phyloP scores from a whole-genome alignment of 2,329 filamentous ascomycete genomes.

The Atkinsonella hypoxylon region DNA sequence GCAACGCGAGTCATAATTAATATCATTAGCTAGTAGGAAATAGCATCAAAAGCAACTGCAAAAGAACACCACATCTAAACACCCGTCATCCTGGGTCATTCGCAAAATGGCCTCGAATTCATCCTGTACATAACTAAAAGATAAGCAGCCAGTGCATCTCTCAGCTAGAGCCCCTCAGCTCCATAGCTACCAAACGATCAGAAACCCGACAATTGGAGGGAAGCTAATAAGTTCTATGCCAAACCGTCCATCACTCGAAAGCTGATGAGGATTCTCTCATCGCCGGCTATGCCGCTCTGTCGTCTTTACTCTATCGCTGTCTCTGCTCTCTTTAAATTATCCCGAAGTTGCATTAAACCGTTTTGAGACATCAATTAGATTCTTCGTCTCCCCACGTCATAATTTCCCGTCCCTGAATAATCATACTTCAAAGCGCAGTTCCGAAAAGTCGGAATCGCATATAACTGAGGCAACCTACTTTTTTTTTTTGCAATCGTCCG shows the following conservation, averaged over 20 bases:
- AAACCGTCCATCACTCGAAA: background rate
- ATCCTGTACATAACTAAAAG: background rate
- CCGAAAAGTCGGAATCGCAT: background rate
- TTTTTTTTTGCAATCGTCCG: background rate
- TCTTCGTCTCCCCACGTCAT: background rate
- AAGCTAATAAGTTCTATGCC: constrained; percentile 4
- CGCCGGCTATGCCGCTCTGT: background rate
- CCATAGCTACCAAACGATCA: constrained; percentile 1
- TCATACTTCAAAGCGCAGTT: background rate
- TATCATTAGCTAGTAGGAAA: no score
- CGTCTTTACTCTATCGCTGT: background rate
- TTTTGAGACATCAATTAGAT: background rate
- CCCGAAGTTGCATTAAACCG: background rate
- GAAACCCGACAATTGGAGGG: background rate
- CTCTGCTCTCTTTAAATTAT: background rate
- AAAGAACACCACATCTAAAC: background rate
- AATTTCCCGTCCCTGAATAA: background rate
- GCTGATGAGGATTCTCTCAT: background rate
- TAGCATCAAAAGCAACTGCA: background rate
- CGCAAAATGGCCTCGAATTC: background rate
- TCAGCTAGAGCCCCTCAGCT: background rate
- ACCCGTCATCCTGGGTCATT: no score
- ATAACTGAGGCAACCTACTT: background rate
- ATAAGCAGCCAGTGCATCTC: constrained; percentile 1
- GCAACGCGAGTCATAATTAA: no score